phyloP scores from a whole-genome alignment of 164 flowering plant genomes.

The Akebia trifoliata region DNA sequence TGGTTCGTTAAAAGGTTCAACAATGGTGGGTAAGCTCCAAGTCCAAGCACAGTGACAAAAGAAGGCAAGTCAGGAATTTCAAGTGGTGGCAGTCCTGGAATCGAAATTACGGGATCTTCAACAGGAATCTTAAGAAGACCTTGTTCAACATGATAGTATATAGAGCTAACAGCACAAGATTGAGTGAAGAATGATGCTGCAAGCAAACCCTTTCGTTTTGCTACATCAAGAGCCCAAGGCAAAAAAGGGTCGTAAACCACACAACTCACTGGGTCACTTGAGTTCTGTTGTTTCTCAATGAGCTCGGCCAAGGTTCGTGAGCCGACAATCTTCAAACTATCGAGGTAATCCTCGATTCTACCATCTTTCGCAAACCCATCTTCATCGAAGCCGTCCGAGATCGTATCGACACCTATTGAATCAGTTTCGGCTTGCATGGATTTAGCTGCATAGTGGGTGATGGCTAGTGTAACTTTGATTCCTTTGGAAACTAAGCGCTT shows the following conservation, averaged over 20 bases:
- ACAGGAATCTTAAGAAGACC: constrained; percentile 22
- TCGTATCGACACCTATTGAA: constrained; percentile 9
- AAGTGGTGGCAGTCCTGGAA: constrained; percentile 39
- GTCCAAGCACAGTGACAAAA: too few species aligned
- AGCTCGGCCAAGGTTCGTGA: constrained; percentile 8
- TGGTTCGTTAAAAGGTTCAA: constrained; percentile 11
- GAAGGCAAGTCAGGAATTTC: constrained; percentile 33
- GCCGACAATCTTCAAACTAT: not conserved
- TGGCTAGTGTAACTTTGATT: not conserved
- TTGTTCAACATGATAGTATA: constrained; percentile 16
- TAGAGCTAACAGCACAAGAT: constrained; percentile 20
- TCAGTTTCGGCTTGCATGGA: not conserved
- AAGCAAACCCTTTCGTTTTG: constrained; percentile 13
- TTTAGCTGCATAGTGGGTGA: not conserved
- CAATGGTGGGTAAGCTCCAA: too few species aligned
- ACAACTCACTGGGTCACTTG: constrained; percentile 1
- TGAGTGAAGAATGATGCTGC: constrained; percentile 32
- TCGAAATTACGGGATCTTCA: not conserved
- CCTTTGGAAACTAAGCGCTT: constrained; percentile 6
- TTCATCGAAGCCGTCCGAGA: constrained; percentile 22
- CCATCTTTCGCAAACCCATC: too few species aligned
- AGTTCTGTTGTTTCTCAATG: not conserved
- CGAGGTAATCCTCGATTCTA: too few species aligned
- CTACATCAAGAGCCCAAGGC: constrained; percentile 20
- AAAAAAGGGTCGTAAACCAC: constrained; percentile 13